These are phyloP conservation scores for Suillus brevipes DNA, from an alignment of 768 basidiomycete species.

Conservation along the genomic window DNA sequence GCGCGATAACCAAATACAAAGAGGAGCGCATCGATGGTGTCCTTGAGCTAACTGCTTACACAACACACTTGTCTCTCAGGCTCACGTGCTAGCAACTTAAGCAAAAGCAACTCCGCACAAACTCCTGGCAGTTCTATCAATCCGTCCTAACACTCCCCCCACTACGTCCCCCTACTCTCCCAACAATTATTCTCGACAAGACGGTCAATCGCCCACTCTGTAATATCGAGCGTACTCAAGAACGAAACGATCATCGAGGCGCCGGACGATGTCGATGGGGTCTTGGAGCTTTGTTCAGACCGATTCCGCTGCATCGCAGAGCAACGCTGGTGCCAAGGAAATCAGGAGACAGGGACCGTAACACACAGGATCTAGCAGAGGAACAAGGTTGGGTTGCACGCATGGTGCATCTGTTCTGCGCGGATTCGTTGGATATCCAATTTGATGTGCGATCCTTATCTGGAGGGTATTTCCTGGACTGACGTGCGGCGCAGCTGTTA, in stretches of 20 bases:
- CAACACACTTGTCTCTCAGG: too few relatives aligned
- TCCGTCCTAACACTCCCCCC: conserved; percentile 95
- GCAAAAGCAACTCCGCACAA: too few relatives aligned
- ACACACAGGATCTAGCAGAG: conserved; percentile 84
- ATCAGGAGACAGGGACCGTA: conserved; percentile 59
- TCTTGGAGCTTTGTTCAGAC: conserved; percentile 84
- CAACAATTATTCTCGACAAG: conserved; percentile 90
- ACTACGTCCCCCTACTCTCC: conserved; percentile 79
- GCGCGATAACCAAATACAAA: conserved; percentile 99
- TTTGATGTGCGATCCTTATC: conserved; percentile 65
- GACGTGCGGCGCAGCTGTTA: conserved; percentile 55
- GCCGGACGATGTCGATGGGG: conserved; percentile 91
- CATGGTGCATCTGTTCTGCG: conserved; percentile 94
- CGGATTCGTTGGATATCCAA: conserved; percentile 84
- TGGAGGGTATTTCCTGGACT: not conserved
- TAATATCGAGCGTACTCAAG: conserved; percentile 92
- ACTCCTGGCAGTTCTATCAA: conserved; percentile 55
- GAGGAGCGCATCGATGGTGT: conserved; percentile 95
- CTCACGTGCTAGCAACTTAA: too few relatives aligned
- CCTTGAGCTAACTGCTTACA: too few relatives aligned
- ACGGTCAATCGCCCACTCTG: conserved; percentile 89
- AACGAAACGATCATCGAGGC: conserved; percentile 95
- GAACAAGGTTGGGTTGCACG: conserved; percentile 99
- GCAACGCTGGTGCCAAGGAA: conserved; percentile 37
- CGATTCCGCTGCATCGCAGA: conserved; percentile 46